Evolutionary conservation across 1,139 yeast genomes (phyloP).

Genomic region (Pichia sp.): DNA sequence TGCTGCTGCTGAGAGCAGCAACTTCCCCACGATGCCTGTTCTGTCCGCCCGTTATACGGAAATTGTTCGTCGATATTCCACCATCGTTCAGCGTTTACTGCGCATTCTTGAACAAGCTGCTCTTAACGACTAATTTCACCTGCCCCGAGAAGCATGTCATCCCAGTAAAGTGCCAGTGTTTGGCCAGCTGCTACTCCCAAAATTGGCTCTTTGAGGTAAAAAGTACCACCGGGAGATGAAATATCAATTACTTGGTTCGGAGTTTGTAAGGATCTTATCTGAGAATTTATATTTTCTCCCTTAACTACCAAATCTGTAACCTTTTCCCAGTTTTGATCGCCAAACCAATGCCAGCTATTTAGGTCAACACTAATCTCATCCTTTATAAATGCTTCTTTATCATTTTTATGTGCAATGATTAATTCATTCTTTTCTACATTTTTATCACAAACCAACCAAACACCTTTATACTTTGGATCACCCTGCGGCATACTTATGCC

Average conservation of each 20-base stretch:
- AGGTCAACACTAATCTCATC: slow-evolving; percentile 34
- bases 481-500: slow-evolving; percentile 86
- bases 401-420: slow-evolving; percentile 69
- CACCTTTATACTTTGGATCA: slow-evolving; percentile 63
- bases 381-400: slow-evolving; percentile 53
- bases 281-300: slow-evolving; percentile 38
- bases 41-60: neutral
- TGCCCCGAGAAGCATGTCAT: slow-evolving; percentile 67
- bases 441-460: slow-evolving; percentile 84
- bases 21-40: neutral
- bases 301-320: slow-evolving; percentile 11
- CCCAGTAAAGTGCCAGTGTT: slow-evolving; percentile 27
- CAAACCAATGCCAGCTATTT: slow-evolving; percentile 43
- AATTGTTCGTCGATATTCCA: neutral
- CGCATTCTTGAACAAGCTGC: neutral
- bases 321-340: slow-evolving; percentile 23
- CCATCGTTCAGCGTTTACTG: neutral
- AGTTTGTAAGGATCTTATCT: slow-evolving; percentile 63
- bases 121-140: slow-evolving; percentile 36
- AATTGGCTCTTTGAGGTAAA: slow-evolving; percentile 39
- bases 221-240: slow-evolving; percentile 23
- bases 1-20: too few relatives aligned
- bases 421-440: slow-evolving; percentile 57
- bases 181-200: slow-evolving; percentile 92
- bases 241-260: slow-evolving; percentile 34